phyloP scores from a whole-genome alignment of 2,329 filamentous ascomycete species.

The Neonectria hederae region DNA sequence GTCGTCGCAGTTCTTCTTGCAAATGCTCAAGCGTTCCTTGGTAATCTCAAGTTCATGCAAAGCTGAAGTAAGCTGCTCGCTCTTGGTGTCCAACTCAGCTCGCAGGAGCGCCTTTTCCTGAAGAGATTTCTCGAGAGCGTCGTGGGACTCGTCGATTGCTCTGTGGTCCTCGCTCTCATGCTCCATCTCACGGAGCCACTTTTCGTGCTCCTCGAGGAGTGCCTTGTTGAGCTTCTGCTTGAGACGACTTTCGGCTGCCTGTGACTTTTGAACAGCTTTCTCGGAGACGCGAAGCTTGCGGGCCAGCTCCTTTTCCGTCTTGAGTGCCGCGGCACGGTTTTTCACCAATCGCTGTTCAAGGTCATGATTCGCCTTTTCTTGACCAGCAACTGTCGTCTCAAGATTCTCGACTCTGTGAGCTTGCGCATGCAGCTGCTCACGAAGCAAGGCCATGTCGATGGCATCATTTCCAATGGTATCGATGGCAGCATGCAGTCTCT shows the following conservation, averaged over 20 bases:
- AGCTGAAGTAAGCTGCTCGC: background rate
- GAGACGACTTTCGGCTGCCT: background rate
- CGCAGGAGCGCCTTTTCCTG: conserved; percentile 1
- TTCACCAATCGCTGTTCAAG: background rate
- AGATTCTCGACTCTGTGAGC: background rate
- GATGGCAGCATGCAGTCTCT: conserved; percentile 4
- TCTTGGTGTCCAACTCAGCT: conserved; percentile 6
- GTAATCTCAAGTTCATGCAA: background rate
- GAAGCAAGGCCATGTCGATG: conserved; percentile 4
- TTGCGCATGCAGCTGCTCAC: background rate
- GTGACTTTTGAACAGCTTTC: background rate
- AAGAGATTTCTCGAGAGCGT: conserved; percentile 2
- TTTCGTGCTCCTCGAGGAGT: conserved; percentile 9
- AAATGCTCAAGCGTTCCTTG: background rate
- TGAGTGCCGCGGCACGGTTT: background rate
- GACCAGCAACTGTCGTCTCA: background rate
- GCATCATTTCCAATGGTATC: conserved; percentile 12
- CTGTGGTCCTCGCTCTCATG: conserved; percentile 5
- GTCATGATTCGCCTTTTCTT: background rate
- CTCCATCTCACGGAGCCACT: background rate
- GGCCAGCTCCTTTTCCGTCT: conserved; percentile 2
- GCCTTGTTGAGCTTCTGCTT: conserved; percentile 7
- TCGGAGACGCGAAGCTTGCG: conserved; percentile 2
- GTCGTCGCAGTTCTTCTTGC: conserved; percentile 1
- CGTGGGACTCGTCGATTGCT: background rate